Conservation (phyloP, 2,329 filamentous ascomycete species). For the Fusarium humuli region DNA sequence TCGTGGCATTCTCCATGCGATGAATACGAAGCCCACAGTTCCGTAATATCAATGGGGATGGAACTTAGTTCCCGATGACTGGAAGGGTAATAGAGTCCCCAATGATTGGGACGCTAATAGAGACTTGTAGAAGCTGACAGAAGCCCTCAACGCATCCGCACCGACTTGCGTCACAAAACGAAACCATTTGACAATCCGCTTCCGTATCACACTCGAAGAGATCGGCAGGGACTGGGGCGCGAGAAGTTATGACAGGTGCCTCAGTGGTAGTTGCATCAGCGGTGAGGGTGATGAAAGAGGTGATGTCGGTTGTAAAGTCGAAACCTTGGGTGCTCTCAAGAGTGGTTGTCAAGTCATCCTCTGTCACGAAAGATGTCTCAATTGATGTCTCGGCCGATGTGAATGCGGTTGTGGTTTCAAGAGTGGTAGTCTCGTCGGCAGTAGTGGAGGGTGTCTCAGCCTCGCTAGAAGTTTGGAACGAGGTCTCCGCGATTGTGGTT, state of each 20-base stretch:
- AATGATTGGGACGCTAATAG: neutral
- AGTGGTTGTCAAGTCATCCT: neutral
- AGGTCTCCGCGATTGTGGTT: neutral
- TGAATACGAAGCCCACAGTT: neutral
- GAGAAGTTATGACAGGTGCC: neutral
- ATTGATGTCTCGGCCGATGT: neutral
- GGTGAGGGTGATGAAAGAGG: neutral
- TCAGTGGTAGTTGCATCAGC: neutral
- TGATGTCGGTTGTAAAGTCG: slow-evolving; percentile 3
- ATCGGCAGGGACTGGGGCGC: neutral
- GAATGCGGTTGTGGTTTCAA: neutral
- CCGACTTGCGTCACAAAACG: neutral
- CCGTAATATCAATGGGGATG: neutral
- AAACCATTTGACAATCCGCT: neutral
- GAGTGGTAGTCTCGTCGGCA: neutral
- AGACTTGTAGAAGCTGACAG: neutral
- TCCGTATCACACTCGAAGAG: neutral
- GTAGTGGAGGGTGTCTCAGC: neutral
- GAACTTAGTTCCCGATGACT: too few species aligned
- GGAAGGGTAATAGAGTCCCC: neutral
- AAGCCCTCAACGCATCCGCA: neutral
- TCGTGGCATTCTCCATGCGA: neutral
- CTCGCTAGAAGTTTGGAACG: neutral
- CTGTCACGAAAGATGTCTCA: neutral
- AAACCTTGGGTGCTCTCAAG: neutral